These are phyloP conservation scores for Malus asiatica DNA, from an alignment of 306 rosid genomes.

Conservation along the genomic window DNA sequence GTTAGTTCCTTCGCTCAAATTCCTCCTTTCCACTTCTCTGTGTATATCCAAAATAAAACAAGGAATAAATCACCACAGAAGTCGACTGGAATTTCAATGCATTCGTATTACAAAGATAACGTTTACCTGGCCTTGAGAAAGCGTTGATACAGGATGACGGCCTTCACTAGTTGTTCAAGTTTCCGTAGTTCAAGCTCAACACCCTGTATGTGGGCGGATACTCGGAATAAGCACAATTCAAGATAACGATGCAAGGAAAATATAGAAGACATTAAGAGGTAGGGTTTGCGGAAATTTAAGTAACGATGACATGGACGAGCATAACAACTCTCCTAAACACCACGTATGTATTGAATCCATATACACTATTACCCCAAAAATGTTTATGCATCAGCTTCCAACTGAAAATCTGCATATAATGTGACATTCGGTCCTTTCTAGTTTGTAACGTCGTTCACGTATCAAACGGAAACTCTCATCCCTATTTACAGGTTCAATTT, in stretches of 20 bases:
- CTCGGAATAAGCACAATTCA: background rate
- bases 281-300: background rate
- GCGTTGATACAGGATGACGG: conserved; percentile 79
- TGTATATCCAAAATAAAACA: background rate
- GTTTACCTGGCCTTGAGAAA: conserved; percentile 69
- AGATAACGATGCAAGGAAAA: background rate
- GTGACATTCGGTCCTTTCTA: background rate
- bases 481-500: background rate
- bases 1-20: conserved; percentile 71
- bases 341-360: background rate
- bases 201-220: conserved; percentile 38
- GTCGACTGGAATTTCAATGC: background rate
- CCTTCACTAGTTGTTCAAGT: conserved; percentile 86
- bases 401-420: background rate
- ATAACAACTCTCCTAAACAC: background rate
- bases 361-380: too few species aligned
- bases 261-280: background rate
- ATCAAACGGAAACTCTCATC: background rate
- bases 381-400: background rate
- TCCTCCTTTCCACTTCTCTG: conserved; percentile 90
- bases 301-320: background rate
- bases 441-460: background rate
- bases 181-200: conserved; percentile 86
- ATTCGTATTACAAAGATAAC: background rate
- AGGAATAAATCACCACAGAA: background rate